Conservation (phyloP, 345 rosid species). For the Mallotus nudiflorus region DNA sequence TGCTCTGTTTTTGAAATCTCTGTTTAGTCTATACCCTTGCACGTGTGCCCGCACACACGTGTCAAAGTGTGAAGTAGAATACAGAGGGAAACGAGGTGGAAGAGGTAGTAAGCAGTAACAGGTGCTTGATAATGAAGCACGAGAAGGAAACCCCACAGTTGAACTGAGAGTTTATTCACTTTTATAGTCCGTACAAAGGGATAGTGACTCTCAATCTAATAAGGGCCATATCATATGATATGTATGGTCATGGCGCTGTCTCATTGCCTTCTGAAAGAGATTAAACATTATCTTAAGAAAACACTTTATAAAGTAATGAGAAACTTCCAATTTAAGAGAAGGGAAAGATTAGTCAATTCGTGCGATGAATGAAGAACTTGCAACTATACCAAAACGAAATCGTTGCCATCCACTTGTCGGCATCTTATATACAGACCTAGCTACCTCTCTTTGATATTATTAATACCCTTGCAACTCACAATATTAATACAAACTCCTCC, state of each 20-base stretch:
- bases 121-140: background rate
- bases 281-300: constrained; percentile 32
- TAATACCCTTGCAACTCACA: no score
- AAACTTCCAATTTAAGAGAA: constrained; percentile 33
- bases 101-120: no score
- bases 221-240: constrained; percentile 41
- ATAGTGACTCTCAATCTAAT: constrained; percentile 35
- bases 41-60: constrained; percentile 1
- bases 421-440: no score
- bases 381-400: constrained; percentile 1
- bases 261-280: constrained; percentile 22
- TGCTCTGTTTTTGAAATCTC: background rate
- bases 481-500: background rate
- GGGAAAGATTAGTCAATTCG: constrained; percentile 9
- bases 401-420: constrained; percentile 30
- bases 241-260: constrained; percentile 16
- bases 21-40: background rate
- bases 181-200: constrained; percentile 40
- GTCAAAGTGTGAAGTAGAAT: background rate
- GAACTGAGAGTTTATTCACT: constrained; percentile 21
- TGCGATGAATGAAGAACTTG: background rate
- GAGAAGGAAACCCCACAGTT: constrained; percentile 9
- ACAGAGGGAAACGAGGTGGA: background rate
- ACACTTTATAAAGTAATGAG: constrained; percentile 25
- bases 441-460: constrained; percentile 1